Evolutionary conservation across 2,329 filamentous ascomycete species (phyloP), one percentile per base, ranked within the genome.

Genomic region (Aspergillus carbonarius): DNA sequence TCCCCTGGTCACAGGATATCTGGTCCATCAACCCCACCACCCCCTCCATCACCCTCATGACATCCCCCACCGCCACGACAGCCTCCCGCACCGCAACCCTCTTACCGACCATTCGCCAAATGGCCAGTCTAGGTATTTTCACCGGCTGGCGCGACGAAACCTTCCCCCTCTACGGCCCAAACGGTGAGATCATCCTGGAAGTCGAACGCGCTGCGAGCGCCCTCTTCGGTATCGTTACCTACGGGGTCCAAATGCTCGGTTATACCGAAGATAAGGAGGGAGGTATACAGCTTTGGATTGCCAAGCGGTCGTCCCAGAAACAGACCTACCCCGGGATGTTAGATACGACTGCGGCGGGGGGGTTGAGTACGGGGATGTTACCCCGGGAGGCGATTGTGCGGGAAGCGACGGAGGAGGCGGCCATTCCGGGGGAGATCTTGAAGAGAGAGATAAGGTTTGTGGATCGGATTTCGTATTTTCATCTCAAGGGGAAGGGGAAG

Each of bases 181-280:
- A 66, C n/a, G 75, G 72, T n/a, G 71, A 75, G 35, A 47, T 76
- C 27, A 54, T 80, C 10, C 75, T 81, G 48, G 70, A 71, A 27
- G 73, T 81, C 5, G 78, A 81, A 60, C 65, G 78, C 17, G 69
- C 69, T 18, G 79, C 76, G 12, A 74, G 70, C 49, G 73, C 77
- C 23, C 63, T 79, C 10, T 75, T 81, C 15, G 64, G 79, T 2
- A 73, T 81, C 6, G 70, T 80, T 4, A 78, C 73, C 2, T 77
- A 75, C 52, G 77, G 78, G 5, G 74, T 79, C 10, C 79, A 81
- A 56, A 55, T 79, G 58, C 72, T 70, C 0, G 76, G 71, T 1
- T 81, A 73, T 57, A 71, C 72, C 2, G 30, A 47, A 3, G 55
- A 58, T 17, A 54, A 25, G 18, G 20, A 60, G 13, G 59, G 44